Evolutionary conservation across 1,284 basidiomycete species (phyloP), one percentile per base, ranked within the genome.

Genomic region (Ustilago cynodontis): DNA sequence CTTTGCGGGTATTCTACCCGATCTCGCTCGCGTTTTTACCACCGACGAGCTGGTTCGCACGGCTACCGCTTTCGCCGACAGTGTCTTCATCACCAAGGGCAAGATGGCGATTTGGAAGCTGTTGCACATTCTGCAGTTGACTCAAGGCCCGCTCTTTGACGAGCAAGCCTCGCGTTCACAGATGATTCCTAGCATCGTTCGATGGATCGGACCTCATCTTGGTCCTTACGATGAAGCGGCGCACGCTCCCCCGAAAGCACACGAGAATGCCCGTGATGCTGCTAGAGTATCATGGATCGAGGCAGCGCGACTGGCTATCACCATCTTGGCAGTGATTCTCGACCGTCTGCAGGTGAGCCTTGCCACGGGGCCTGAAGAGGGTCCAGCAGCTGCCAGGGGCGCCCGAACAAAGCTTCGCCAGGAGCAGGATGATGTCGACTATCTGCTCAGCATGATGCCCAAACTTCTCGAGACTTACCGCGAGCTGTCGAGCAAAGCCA

Each of bases 141-240:
- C 94, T 41, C 93, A 93, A 82, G 92, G 93, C 14, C 92, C 93
- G 85, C 87, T 97, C 43, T 97, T 98, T 82, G 93, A 95, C 79
- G 91, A 92, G 72, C 87, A 91, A 3, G 90, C 93, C 64, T 92
- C 93, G 10, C 91, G 96, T 16, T 89, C 92, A 0, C 87, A 93
- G 16, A 89, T 99, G 22, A 91, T 97, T 7, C 95, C 97, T 64
- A 91, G 92, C 29, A 90, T 98, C 39, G 91, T 95, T 3, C 90
- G 92, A 24, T 98, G 95, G 94, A 92, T 98, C 78, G 96, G 95
- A 82, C 94, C 95, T 0, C 92, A 96, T 85, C 93, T 98, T 75
- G 95, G 95, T n/a, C 89, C 90, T 20, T 97, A 93, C 82, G 94
- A 97, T 74, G 80, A 81, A 54, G 37, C 61, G 14, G 57, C 71